Conservation (phyloP, 306 rosid species). For the Vicia faba region DNA sequence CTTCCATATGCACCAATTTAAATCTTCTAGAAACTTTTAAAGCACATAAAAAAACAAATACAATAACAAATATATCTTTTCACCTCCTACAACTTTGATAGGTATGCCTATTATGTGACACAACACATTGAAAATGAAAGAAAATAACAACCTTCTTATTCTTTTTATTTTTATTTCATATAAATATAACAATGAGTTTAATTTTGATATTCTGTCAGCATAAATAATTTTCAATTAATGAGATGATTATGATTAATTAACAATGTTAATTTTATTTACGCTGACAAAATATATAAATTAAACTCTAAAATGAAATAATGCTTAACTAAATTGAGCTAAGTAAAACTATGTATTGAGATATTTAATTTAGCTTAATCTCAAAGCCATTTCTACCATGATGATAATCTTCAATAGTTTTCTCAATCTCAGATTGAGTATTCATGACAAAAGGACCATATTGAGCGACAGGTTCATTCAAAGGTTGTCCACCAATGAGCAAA, state of each 20-base stretch:
- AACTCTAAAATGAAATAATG: not conserved
- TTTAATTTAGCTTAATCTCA: conserved; percentile 78
- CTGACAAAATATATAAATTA: not conserved
- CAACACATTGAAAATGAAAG: conserved; percentile 47
- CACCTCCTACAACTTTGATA: conserved; percentile 52
- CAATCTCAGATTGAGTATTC: conserved; percentile 88
- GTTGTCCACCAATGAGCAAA: conserved; percentile 76
- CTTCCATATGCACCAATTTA: conserved; percentile 31
- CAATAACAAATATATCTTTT: conserved; percentile 43
- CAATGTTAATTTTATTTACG: not conserved
- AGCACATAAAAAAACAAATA: conserved; percentile 32
- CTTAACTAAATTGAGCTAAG: not conserved
- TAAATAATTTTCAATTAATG: not conserved
- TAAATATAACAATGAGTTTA: not conserved
- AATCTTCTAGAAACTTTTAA: conserved; percentile 65
- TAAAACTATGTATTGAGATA: conserved; percentile 56
- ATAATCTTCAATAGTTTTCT: conserved; percentile 76
- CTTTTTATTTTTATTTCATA: not conserved
- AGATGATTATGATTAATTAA: not conserved
- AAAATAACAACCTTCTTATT: conserved; percentile 13
- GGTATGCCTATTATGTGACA: conserved; percentile 8
- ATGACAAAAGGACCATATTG: conserved; percentile 95
- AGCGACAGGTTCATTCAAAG: conserved; percentile 79
- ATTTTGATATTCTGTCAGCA: not conserved
- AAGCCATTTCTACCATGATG: conserved; percentile 69